phyloP scores from a whole-genome alignment of 129 eudicot genomes.

The Cynara cardunculus region DNA sequence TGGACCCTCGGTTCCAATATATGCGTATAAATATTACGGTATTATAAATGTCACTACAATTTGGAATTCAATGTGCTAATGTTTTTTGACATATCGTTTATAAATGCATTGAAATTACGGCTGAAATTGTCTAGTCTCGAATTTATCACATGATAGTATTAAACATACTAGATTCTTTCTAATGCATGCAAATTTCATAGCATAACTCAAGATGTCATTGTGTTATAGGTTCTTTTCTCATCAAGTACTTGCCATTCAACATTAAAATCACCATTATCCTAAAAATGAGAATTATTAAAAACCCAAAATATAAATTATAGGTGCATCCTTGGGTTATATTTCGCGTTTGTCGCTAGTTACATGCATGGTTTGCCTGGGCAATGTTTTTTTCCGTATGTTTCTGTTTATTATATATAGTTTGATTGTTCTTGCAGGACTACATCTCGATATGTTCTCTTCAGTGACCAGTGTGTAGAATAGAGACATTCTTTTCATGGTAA shows the following conservation, averaged over 20 bases:
- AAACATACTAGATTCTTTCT: neutral
- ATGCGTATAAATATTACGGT: neutral
- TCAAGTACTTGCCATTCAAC: neutral
- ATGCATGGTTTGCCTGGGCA: neutral
- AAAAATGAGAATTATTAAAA: neutral
- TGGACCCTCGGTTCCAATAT: neutral
- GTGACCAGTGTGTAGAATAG: neutral
- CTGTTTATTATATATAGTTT: neutral
- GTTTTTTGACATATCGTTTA: neutral
- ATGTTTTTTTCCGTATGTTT: neutral
- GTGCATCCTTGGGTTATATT: neutral
- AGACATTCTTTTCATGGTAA: neutral
- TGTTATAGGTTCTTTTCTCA: neutral
- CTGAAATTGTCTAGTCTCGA: neutral
- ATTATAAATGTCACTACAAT: neutral
- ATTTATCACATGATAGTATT: neutral
- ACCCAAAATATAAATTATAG: neutral
- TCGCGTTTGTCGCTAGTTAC: neutral
- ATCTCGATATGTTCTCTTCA: neutral
- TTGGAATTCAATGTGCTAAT: neutral
- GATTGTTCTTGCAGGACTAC: constrained; percentile 4
- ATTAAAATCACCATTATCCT: neutral
- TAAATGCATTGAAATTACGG: neutral
- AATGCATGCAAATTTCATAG: neutral
- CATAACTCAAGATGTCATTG: neutral